These are phyloP conservation scores for Umbelopsis vinacea DNA, from an alignment of 192 early-diverging fungal species.

Conservation along the genomic window DNA sequence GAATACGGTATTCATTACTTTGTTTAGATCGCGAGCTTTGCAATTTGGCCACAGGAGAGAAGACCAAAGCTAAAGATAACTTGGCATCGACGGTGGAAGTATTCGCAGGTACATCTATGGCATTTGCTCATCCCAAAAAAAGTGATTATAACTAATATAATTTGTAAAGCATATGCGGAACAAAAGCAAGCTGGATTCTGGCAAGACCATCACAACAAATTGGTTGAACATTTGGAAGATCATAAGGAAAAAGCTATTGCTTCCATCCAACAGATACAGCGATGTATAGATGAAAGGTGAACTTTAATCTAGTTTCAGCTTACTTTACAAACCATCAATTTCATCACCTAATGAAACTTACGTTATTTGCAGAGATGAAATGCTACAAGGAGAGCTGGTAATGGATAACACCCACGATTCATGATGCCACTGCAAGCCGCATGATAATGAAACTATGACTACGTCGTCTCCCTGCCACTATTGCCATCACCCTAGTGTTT, in stretches of 20 bases:
- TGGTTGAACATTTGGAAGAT: neutral
- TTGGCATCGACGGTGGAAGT: neutral
- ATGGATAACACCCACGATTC: neutral
- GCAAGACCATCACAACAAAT: neutral
- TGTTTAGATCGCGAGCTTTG: neutral
- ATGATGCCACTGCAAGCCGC: too few species aligned
- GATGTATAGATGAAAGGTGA: neutral
- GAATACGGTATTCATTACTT: neutral
- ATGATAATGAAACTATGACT: neutral
- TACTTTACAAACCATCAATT: neutral
- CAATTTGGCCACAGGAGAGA: neutral
- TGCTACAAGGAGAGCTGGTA: conserved; percentile 7
- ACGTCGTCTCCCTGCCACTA: too few species aligned
- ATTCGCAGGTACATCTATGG: neutral
- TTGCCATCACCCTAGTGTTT: too few species aligned
- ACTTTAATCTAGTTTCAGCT: neutral
- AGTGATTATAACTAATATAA: neutral
- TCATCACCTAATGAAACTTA: neutral
- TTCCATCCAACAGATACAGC: neutral
- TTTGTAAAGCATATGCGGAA: neutral
- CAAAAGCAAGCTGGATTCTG: conserved; percentile 6
- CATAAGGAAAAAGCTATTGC: conserved; percentile 3
- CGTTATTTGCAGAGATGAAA: neutral
- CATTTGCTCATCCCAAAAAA: neutral
- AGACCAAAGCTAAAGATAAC: neutral